A percentile compares a stretch with the other conserved stretches of the same genome.
phyloP scores from a whole-genome alignment of 2,329 filamentous ascomycete species.

The Aphanoascus verrucosus region DNA sequence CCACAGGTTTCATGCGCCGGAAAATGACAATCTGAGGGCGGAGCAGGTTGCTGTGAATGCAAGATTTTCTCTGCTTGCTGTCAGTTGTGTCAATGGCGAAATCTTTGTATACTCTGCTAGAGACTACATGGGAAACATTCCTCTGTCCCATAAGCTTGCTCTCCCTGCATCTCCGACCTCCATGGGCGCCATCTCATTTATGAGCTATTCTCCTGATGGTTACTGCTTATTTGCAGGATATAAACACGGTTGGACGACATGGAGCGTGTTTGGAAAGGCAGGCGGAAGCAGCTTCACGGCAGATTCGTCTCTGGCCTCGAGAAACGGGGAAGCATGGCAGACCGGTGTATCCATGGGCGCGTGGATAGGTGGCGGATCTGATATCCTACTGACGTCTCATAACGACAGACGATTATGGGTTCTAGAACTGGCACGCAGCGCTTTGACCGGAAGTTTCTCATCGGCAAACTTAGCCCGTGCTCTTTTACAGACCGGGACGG shows the following conservation, averaged over 20 bases:
- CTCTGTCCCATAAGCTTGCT: conserved; percentile 66
- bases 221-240: conserved; percentile 94
- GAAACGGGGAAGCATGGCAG: conserved; percentile 76
- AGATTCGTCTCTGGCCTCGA: conserved; percentile 52
- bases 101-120: conserved; percentile 84
- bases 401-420: conserved; percentile 71
- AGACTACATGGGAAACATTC: conserved; percentile 89
- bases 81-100: conserved; percentile 68
- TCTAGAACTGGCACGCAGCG: conserved; percentile 85
- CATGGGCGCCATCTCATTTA: conserved; percentile 60
- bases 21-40: conserved; percentile 50
- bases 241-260: conserved; percentile 84
- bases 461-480: conserved; percentile 84
- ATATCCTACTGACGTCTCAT: conserved; percentile 64
- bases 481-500: conserved; percentile 75
- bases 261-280: conserved; percentile 93
- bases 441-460: conserved; percentile 83
- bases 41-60: conserved; percentile 78
- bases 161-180: conserved; percentile 56
- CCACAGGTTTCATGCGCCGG: conserved; percentile 76
- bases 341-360: conserved; percentile 62
- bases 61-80: conserved; percentile 81
- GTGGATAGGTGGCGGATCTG: conserved; percentile 81
- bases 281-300: conserved; percentile 72
- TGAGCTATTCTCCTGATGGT: conserved; percentile 87